Conservation (phyloP, 2,329 filamentous ascomycete genomes). For the Diaporthe vaccinii region DNA sequence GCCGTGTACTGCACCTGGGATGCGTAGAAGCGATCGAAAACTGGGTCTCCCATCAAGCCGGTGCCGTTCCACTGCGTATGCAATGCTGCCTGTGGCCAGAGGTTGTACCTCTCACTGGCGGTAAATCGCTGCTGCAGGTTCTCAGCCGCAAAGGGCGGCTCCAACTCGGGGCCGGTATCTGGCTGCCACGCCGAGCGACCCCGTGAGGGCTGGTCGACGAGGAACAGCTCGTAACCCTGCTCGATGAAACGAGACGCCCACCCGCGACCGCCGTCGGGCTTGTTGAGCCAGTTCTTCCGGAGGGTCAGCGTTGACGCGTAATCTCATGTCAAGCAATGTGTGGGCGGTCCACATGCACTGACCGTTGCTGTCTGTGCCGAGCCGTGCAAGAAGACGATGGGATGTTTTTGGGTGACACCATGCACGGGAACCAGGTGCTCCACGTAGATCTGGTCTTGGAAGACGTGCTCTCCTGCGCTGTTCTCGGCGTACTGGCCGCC, state of each 20-base stretch:
- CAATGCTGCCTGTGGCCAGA: conserved; percentile 54
- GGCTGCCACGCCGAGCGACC: conserved; percentile 60
- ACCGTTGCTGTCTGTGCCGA: conserved; percentile 57
- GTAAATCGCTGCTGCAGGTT: conserved; percentile 55
- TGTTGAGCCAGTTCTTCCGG: conserved; percentile 55
- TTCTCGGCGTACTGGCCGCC: conserved; percentile 33
- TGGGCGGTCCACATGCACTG: conserved; percentile 41
- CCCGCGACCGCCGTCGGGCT: conserved; percentile 60
- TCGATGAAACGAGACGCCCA: conserved; percentile 63
- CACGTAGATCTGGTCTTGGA: conserved; percentile 65
- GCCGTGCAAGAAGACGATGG: conserved; percentile 60
- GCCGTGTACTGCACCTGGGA: conserved; percentile 54
- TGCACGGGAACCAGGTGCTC: conserved; percentile 58
- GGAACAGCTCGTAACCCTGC: conserved; percentile 61
- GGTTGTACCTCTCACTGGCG: conserved; percentile 49
- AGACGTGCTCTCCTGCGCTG: conserved; percentile 23
- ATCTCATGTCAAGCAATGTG: conserved; percentile 7
- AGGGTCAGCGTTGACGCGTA: conserved; percentile 23
- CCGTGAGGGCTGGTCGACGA: conserved; percentile 60
- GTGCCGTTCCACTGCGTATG: conserved; percentile 58
- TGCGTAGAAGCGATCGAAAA: conserved; percentile 58
- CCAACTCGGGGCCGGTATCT: conserved; percentile 45
- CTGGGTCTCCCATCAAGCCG: conserved; percentile 54
- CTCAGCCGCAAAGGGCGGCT: conserved; percentile 50
- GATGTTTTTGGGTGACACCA: conserved; percentile 46